These are phyloP conservation scores for Amorphotheca resinae DNA, from an alignment of 495 filamentous ascomycete species.

Conservation along the genomic window DNA sequence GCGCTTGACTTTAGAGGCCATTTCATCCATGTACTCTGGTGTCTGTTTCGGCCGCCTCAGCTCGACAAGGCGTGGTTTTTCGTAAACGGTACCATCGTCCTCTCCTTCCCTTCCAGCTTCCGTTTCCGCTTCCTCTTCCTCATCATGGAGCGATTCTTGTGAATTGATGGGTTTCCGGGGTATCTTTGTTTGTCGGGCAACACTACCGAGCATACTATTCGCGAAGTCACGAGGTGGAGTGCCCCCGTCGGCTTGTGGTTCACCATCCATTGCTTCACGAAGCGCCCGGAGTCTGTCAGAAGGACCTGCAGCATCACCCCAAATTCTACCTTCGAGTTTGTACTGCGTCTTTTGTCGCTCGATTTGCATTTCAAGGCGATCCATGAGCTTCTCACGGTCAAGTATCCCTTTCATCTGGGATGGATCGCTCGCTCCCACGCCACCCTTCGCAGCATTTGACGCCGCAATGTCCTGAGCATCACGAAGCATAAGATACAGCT, in stretches of 20 bases:
- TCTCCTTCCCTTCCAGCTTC: conserved; percentile 31
- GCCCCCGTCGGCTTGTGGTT: conserved; percentile 24
- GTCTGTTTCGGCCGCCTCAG: conserved; percentile 64
- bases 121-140: conserved; percentile 30
- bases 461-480: conserved; percentile 95
- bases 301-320: conserved; percentile 70
- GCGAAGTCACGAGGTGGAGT: conserved; percentile 29
- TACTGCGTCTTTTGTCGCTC: conserved; percentile 96
- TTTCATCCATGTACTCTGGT: conserved; percentile 66
- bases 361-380: conserved; percentile 82
- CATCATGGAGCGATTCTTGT: conserved; percentile 30
- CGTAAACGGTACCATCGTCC: conserved; percentile 41
- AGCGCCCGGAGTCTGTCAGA: conserved; percentile 87
- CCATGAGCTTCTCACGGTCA: conserved; percentile 84
- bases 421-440: conserved; percentile 47
- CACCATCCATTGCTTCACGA: conserved; percentile 87
- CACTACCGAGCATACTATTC: conserved; percentile 53
- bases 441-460: conserved; percentile 65
- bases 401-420: conserved; percentile 83
- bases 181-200: conserved; percentile 46
- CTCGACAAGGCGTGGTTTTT: conserved; percentile 54
- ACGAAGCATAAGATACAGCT: conserved; percentile 95
- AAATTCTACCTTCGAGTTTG: conserved; percentile 90
- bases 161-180: conserved; percentile 40
- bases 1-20: conserved; percentile 58